Percentiles rank a stretch among this genome's conserved stretches.
These are phyloP conservation scores for Prunus fruticosa DNA, from an alignment of 306 rosid species.

Conservation along the genomic window DNA sequence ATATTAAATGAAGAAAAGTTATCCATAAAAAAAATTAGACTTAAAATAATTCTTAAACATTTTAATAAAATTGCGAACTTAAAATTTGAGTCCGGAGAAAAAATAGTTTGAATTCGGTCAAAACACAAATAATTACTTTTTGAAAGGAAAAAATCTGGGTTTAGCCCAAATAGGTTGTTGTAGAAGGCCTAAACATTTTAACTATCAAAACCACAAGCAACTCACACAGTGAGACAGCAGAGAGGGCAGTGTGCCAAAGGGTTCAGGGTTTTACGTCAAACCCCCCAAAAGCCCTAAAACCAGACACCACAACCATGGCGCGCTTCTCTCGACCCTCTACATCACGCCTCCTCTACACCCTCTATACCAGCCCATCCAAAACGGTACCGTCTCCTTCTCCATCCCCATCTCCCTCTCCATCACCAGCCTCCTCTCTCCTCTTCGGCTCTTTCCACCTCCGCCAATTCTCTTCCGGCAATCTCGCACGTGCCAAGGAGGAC, in stretches of 20 bases:
- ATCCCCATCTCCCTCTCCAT: slow-evolving; percentile 26
- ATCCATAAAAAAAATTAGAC: too few relatives aligned
- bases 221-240: background rate
- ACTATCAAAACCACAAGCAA: background rate
- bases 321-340: slow-evolving; percentile 42
- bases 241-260: slow-evolving; percentile 6
- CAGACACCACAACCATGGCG: slow-evolving; percentile 31
- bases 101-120: accelerated
- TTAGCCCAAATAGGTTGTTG: too few relatives aligned
- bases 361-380: slow-evolving; percentile 17
- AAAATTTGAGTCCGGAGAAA: too few relatives aligned
- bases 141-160: accelerated
- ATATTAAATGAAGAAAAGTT: too few relatives aligned
- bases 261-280: slow-evolving; percentile 48
- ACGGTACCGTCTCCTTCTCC: slow-evolving; percentile 20
- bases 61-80: too few relatives aligned
- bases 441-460: slow-evolving; percentile 58
- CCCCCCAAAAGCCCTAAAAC: slow-evolving; percentile 20
- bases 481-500: slow-evolving; percentile 64
- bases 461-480: slow-evolving; percentile 49
- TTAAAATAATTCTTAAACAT: accelerated
- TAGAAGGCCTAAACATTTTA: too few relatives aligned
- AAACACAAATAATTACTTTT: too few relatives aligned
- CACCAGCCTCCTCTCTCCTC: slow-evolving; percentile 42
- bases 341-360: slow-evolving; percentile 43